A percentile compares a stretch with the other conserved stretches of the same genome.
These are phyloP conservation scores for Mentha longifolia DNA, from an alignment of 257 asterid species.

Conservation along the genomic window DNA sequence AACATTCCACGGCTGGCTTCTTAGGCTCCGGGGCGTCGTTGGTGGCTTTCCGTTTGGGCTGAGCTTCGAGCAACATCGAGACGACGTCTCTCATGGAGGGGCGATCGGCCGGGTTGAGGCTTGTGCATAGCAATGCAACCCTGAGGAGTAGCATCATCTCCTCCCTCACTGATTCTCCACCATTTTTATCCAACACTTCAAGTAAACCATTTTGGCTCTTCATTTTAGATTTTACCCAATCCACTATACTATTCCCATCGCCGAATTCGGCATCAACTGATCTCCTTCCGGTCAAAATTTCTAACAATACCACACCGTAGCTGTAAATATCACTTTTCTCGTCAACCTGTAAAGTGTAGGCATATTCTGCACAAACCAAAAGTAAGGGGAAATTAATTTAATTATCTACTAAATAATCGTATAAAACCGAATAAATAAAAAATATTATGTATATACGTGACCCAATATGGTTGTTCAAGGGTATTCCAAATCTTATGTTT, in stretches of 20 bases:
- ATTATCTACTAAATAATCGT: background rate
- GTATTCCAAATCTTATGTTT: no score
- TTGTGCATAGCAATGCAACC: conserved; percentile 86
- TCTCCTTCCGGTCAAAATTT: conserved; percentile 72
- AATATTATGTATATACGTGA: no score
- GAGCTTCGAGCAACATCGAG: conserved; percentile 83
- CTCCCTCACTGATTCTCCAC: conserved; percentile 70
- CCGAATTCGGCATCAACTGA: conserved; percentile 86
- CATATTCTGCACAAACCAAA: conserved; percentile 60
- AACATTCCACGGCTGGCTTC: conserved; percentile 51
- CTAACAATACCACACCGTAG: conserved; percentile 86
- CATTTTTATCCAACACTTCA: conserved; percentile 66
- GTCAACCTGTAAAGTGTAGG: conserved; percentile 88
- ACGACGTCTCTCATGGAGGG: conserved; percentile 95
- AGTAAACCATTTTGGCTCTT: conserved; percentile 36
- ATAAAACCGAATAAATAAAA: background rate
- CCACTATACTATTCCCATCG: conserved; percentile 84
- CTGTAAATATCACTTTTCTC: conserved; percentile 97
- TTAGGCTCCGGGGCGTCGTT: conserved; percentile 36
- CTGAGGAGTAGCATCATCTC: conserved; percentile 81
- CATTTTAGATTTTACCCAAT: conserved; percentile 71
- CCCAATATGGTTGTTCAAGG: no score
- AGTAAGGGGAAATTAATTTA: background rate
- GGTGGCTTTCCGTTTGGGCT: conserved; percentile 63
- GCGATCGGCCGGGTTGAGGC: conserved; percentile 80